Base-by-base conservation (phyloP, 2,329 filamentous ascomycete genomes). In the Coccinonectria pachysandricola region DNA sequence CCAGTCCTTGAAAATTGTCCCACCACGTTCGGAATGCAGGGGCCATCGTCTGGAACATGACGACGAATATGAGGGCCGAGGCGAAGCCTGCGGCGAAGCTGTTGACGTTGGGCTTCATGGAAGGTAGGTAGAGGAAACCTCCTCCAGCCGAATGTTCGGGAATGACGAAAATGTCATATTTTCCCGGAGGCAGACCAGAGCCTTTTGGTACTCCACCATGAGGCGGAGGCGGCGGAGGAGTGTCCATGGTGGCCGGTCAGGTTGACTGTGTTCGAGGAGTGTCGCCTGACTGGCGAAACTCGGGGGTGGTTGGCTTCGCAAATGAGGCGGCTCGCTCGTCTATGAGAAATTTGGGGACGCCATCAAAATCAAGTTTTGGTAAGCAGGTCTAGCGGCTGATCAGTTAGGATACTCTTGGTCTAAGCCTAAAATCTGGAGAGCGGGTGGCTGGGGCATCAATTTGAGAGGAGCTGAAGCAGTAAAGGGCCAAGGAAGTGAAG, bases 81-180 rank as follows among this genome's bases (percentile, higher is more conserved):
- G 76, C 80, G 43, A 86, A 85, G 15, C 88, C 88, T 4, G 87
- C 86, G 12, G 86, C 68, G 54, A 95, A 96, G 57, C 84, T 93
- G 56, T 94, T 94, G 46, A 79, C 68, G 47, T 91, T 83, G 12
- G 84, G 80, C 48, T 79, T 72, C 35, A 96, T 57, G 0, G 87
- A 94, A 0, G 88, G 88, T n/a, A 96, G 71, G 54, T 96, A 95
- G 15, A 96, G 64, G 56, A 95, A 95, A 17, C 88, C 88, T 0
- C 77, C 75, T 27, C 88, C 88, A 6, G 87, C 71, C 8, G 86
- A 88, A 54, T 94, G 86, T 23, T 87, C 84, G 6, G 88, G 88
- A 47, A 96, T 87, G 52, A 95, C 80, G 61, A 95, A 95, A 50
- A 96, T 93, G 62, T 96, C 88, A 57, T 94, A 96, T 52, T 91